A percentile compares a stretch with the other conserved stretches of the same genome.
Evolutionary conservation across 2,329 filamentous ascomycete species (phyloP).

Genomic region (Fusarium praegraminearum): DNA sequence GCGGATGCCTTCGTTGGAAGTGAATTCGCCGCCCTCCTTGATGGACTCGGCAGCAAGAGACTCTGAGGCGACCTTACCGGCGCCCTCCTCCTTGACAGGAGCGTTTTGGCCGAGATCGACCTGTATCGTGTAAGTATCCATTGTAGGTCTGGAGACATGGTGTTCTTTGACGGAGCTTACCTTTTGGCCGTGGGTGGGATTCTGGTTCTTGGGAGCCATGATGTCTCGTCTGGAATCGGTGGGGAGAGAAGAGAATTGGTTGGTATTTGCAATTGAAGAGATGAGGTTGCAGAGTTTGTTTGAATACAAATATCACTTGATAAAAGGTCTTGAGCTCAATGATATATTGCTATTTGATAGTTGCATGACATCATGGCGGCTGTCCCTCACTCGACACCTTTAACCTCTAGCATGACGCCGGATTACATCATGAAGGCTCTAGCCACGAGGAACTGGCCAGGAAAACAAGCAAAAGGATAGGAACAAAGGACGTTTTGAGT

Average conservation of each 20-base stretch:
- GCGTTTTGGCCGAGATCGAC: constrained; percentile 62
- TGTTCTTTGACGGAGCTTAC: constrained; percentile 17
- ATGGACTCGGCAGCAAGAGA: constrained; percentile 83
- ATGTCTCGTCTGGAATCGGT: constrained; percentile 5
- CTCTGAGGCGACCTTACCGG: constrained; percentile 73
- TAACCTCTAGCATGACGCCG: constrained; percentile 33
- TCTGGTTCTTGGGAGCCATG: constrained; percentile 40
- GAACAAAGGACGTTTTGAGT: constrained; percentile 5
- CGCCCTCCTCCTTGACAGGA: constrained; percentile 67
- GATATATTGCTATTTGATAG: constrained; percentile 24
- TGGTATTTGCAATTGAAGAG: background rate
- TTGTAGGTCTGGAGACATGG: background rate
- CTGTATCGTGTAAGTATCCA: constrained; percentile 49
- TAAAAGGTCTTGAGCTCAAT: constrained; percentile 15
- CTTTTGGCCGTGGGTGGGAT: constrained; percentile 41
- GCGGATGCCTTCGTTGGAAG: constrained; percentile 65
- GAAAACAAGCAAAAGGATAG: constrained; percentile 7
- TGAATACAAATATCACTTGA: background rate
- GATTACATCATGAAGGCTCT: constrained; percentile 40
- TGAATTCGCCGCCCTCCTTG: constrained; percentile 69
- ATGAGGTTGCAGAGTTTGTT: background rate
- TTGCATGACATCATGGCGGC: constrained; percentile 39
- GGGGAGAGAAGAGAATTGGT: background rate
- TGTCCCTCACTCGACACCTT: constrained; percentile 28
- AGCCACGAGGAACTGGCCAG: constrained; percentile 7